These are phyloP conservation scores for Tetrapisispora arboricola DNA, from an alignment of 805 yeast species.

Conservation along the genomic window DNA sequence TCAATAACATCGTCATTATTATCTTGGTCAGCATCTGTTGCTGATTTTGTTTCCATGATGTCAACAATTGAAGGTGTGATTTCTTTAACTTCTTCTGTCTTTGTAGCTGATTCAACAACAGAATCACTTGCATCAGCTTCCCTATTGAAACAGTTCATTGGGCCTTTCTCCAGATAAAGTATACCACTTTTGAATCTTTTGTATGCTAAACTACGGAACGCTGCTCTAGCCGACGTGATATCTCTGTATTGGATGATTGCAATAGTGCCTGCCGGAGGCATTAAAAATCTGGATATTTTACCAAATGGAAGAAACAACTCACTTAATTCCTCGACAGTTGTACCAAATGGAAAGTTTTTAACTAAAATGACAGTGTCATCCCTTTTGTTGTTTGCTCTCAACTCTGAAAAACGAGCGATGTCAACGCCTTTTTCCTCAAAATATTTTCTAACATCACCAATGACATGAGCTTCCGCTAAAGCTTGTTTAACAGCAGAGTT, in stretches of 20 bases:
- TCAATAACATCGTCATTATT: constrained; percentile 34
- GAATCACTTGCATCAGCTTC: constrained; percentile 37
- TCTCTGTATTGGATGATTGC: constrained; percentile 88
- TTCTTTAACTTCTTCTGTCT: constrained; percentile 28
- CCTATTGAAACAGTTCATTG: constrained; percentile 62
- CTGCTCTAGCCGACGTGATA: constrained; percentile 74
- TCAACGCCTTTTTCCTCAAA: constrained; percentile 84
- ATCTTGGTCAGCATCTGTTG: constrained; percentile 32
- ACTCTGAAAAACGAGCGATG: constrained; percentile 51
- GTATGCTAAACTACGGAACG: constrained; percentile 79
- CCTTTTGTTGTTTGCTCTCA: constrained; percentile 38
- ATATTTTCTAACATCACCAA: constrained; percentile 80
- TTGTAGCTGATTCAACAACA: constrained; percentile 14
- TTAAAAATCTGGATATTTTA: constrained; percentile 62
- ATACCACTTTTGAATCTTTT: constrained; percentile 82
- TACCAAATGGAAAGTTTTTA: constrained; percentile 86
- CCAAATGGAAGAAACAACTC: constrained; percentile 78
- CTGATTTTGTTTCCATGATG: constrained; percentile 31
- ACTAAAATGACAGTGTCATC: constrained; percentile 76
- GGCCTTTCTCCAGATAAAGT: constrained; percentile 89
- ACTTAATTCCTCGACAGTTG: constrained; percentile 67
- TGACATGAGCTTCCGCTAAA: constrained; percentile 90
- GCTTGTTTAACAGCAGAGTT: constrained; percentile 94
- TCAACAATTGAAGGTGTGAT: constrained; percentile 19
- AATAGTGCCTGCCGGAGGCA: constrained; percentile 96